Percentiles rank a stretch among this genome's conserved stretches.
These are phyloP conservation scores for Ogataea parapolymorpha DNA, from an alignment of 805 yeast genomes.

Conservation along the genomic window DNA sequence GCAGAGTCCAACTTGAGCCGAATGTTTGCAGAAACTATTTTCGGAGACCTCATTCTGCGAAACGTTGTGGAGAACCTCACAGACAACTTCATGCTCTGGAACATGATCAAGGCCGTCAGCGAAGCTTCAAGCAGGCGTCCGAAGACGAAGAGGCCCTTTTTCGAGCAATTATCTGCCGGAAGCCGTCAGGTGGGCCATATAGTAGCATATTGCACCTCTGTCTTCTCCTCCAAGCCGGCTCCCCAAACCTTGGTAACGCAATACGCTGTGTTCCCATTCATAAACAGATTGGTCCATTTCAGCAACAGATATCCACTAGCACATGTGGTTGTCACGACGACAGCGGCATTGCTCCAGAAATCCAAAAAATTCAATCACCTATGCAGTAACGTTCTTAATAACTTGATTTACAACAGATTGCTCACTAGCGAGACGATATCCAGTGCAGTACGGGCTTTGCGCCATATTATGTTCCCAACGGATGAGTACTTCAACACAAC, in stretches of 20 bases:
- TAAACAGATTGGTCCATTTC: constrained; percentile 16
- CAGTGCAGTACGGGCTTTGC: constrained; percentile 14
- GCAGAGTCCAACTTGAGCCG: constrained; percentile 37
- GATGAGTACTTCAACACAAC: constrained; percentile 27
- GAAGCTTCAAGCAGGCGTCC: constrained; percentile 1
- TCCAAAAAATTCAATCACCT: constrained; percentile 24
- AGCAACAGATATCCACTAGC: constrained; percentile 18
- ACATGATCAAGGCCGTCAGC: constrained; percentile 31
- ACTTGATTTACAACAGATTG: constrained; percentile 22
- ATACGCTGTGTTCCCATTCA: constrained; percentile 25
- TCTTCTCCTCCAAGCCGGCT: constrained; percentile 16
- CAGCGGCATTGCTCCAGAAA: constrained; percentile 6
- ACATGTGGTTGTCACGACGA: constrained; percentile 7
- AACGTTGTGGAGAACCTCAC: constrained; percentile 42
- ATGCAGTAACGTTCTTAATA: constrained; percentile 26
- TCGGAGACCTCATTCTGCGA: constrained; percentile 41
- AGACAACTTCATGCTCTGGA: constrained; percentile 53
- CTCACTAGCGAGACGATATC: constrained; percentile 19
- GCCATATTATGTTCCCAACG: constrained; percentile 30
- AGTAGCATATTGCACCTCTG: constrained; percentile 31
- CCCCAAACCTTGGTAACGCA: constrained; percentile 12
- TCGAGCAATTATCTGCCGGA: constrained; percentile 11
- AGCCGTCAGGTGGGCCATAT: constrained; percentile 24
- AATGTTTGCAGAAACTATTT: constrained; percentile 37
- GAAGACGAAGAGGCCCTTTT: not conserved